Percentiles rank a stretch among this genome's conserved stretches.
phyloP scores from a whole-genome alignment of 2,329 filamentous ascomycete genomes.

The Penicillium sp. region DNA sequence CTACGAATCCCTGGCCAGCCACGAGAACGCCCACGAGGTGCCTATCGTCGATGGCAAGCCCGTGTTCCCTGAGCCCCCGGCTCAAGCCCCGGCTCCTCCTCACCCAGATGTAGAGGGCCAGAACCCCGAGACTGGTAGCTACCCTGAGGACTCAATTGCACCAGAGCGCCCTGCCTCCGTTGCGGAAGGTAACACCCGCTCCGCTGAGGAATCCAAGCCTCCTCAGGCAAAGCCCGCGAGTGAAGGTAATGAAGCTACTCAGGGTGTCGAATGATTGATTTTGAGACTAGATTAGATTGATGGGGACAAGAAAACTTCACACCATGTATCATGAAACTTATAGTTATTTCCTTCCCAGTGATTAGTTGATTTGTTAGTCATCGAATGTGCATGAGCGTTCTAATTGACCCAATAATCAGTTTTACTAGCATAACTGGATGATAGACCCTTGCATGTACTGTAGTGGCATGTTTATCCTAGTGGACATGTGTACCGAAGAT shows the following conservation, averaged over 20 bases:
- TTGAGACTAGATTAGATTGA: background rate
- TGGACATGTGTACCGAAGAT: background rate
- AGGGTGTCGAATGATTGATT: conserved; percentile 19
- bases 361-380: conserved; percentile 10
- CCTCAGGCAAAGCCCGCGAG: conserved; percentile 47
- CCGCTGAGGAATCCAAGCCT: conserved; percentile 34
- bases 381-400: conserved; percentile 12
- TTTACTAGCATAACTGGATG: too few species aligned
- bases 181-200: conserved; percentile 37
- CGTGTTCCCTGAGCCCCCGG: conserved; percentile 18
- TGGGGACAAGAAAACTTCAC: conserved; percentile 4
- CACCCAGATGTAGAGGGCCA: conserved; percentile 58
- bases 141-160: conserved; percentile 34
- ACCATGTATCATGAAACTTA: conserved; percentile 22
- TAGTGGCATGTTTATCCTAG: background rate
- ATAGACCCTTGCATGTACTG: background rate
- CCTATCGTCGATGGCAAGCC: conserved; percentile 37
- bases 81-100: conserved; percentile 46
- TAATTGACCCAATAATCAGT: background rate
- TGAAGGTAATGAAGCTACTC: conserved; percentile 48
- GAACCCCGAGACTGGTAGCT: conserved; percentile 55
- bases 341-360: conserved; percentile 10
- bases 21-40: conserved; percentile 77
- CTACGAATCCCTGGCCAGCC: conserved; percentile 88
- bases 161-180: conserved; percentile 42